Evolutionary conservation across 2,329 filamentous ascomycete genomes (phyloP).

Genomic region (Xylaria sp.): DNA sequence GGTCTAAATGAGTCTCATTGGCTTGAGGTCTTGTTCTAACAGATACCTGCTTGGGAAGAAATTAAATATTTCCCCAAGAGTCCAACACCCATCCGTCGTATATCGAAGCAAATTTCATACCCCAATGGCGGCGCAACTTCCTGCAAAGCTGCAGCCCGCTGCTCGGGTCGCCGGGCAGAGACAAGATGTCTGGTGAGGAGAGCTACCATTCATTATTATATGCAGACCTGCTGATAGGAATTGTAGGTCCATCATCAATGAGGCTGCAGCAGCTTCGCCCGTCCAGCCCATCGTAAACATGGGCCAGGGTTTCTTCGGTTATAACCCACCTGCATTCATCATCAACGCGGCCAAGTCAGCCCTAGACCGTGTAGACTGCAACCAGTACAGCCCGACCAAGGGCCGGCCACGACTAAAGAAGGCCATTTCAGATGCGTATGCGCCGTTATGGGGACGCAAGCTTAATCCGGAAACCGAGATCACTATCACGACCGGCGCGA

Average conservation of each 20-base stretch:
- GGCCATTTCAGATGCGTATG: constrained; percentile 92
- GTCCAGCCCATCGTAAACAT: constrained; percentile 73
- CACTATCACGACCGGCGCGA: constrained; percentile 91
- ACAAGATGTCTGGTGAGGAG: constrained; percentile 63
- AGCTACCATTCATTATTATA: background rate
- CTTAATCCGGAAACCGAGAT: constrained; percentile 92
- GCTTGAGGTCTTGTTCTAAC: constrained; percentile 25
- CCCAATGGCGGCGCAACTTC: constrained; percentile 53
- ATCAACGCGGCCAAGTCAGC: constrained; percentile 90
- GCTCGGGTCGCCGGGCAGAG: constrained; percentile 60
- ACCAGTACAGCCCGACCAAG: constrained; percentile 97
- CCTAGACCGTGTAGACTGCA: constrained; percentile 92
- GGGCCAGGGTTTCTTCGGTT: constrained; percentile 82
- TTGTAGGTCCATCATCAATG: constrained; percentile 71
- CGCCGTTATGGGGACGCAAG: constrained; percentile 83
- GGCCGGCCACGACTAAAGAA: constrained; percentile 91
- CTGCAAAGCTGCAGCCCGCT: constrained; percentile 61
- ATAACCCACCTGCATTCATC: constrained; percentile 93
- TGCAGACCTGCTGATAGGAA: constrained; percentile 31
- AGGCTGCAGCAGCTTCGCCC: constrained; percentile 70
- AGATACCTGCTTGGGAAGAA: constrained; percentile 20
- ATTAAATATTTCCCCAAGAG: constrained; percentile 10
- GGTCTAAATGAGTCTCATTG: constrained; percentile 41
- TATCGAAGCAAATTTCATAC: constrained; percentile 45
- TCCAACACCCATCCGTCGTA: constrained; percentile 10